These are phyloP conservation scores for Didymella keratinophila DNA, from an alignment of 2,329 filamentous ascomycete species.

Conservation along the genomic window DNA sequence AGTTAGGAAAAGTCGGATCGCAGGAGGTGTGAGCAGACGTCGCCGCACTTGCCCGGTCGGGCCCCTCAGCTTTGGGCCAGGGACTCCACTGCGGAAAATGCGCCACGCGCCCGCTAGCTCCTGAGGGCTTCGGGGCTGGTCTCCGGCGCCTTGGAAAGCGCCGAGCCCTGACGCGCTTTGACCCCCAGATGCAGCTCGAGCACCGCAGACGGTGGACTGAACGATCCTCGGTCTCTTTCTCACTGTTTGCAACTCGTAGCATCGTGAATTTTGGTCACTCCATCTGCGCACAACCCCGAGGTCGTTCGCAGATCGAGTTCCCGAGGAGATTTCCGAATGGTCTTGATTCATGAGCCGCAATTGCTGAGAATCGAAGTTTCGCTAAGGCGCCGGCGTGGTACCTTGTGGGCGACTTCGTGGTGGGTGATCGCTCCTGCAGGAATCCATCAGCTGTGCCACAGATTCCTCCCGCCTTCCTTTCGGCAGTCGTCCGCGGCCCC, in stretches of 20 bases:
- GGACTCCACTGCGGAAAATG: not conserved
- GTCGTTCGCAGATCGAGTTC: conserved; percentile 9
- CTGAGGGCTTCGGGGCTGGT: not conserved
- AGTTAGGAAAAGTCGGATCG: not conserved
- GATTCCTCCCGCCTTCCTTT: conserved; percentile 1
- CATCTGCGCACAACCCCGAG: not conserved
- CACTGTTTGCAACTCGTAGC: conserved; percentile 1
- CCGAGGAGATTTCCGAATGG: not conserved
- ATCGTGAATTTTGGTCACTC: not conserved
- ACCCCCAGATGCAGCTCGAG: conserved; percentile 8
- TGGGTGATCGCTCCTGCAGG: conserved; percentile 6
- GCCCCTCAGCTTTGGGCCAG: not conserved
- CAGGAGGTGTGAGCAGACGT: not conserved
- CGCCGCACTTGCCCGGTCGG: conserved; percentile 12
- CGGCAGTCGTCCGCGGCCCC: not conserved
- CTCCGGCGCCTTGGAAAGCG: not conserved
- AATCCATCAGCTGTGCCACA: not conserved
- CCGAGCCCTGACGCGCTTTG: not conserved
- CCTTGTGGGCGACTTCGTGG: conserved; percentile 1
- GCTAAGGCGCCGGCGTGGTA: conserved; percentile 2
- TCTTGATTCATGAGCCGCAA: conserved; percentile 5
- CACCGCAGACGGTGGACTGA: not conserved
- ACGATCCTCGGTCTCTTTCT: not conserved
- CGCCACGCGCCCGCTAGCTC: conserved; percentile 3
- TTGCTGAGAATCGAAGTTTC: not conserved